Percentiles rank a stretch among this genome's conserved stretches.
phyloP scores from a whole-genome alignment of 345 rosid genomes.

The Cardamine occulta region DNA sequence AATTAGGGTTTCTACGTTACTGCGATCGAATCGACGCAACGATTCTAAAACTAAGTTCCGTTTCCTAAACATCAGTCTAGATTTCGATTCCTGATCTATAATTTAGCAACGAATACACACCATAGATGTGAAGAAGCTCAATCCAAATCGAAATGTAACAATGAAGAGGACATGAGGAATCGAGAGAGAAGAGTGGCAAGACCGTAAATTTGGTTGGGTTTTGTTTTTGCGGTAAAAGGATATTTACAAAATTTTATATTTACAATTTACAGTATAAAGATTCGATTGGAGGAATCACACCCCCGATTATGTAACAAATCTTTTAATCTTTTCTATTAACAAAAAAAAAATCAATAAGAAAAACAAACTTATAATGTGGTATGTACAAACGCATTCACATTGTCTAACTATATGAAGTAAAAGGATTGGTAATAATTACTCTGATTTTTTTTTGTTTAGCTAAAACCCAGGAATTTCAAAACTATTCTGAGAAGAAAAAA shows the following conservation, averaged over 20 bases:
- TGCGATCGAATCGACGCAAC: constrained; percentile 23
- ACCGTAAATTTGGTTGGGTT: constrained; percentile 8
- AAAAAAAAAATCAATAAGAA: neutral
- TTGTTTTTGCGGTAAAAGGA: neutral
- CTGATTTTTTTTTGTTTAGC: neutral
- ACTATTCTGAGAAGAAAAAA: constrained; percentile 35
- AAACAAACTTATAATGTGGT: constrained; percentile 21
- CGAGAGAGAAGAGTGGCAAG: constrained; percentile 31
- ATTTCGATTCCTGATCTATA: neutral
- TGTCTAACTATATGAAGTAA: constrained; percentile 12
- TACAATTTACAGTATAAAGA: neutral
- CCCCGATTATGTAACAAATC: neutral
- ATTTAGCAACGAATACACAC: neutral
- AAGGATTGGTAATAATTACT: constrained; percentile 24
- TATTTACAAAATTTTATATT: neutral
- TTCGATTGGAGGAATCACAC: neutral
- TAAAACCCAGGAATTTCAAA: constrained; percentile 26
- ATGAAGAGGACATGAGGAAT: neutral
- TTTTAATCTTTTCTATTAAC: neutral
- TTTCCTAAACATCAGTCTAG: constrained; percentile 26
- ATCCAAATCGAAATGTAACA: constrained; percentile 11
- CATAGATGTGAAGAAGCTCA: neutral
- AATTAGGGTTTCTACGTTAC: constrained; percentile 12
- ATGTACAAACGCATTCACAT: constrained; percentile 29
- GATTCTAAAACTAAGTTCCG: constrained; percentile 12